A percentile compares a stretch with the other conserved stretches of the same genome.
phyloP scores from a whole-genome alignment of 495 filamentous ascomycete species.

The Penicillium roqueforti region DNA sequence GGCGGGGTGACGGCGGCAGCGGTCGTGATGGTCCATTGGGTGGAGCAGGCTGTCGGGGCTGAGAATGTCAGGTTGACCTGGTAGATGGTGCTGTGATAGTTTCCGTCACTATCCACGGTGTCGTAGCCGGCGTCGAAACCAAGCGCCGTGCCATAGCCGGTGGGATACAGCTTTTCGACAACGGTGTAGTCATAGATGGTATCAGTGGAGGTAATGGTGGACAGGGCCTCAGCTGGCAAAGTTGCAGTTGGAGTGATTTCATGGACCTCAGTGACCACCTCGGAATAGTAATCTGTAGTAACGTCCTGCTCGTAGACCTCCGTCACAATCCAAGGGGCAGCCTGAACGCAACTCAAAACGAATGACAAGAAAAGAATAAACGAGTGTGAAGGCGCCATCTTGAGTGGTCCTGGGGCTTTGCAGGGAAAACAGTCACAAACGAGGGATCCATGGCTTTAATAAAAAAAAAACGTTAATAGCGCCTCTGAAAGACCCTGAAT shows the following conservation, averaged over 20 bases:
- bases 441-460: conserved; percentile 4
- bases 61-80: conserved; percentile 34
- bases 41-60: conserved; percentile 34
- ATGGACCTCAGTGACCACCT: conserved; percentile 15
- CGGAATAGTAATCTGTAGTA: conserved; percentile 12
- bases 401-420: background rate
- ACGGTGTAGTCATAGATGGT: conserved; percentile 23
- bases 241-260: conserved; percentile 25
- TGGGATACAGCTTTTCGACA: conserved; percentile 33
- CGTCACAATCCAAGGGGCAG: conserved; percentile 34
- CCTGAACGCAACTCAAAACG: conserved; percentile 23
- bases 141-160: conserved; percentile 17
- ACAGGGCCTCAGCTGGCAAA: conserved; percentile 29
- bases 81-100: conserved; percentile 25
- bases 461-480: background rate
- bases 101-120: conserved; percentile 5
- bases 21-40: conserved; percentile 29
- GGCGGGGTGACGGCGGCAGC: conserved; percentile 20
- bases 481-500: conserved; percentile 5
- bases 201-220: conserved; percentile 26
- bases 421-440: background rate
- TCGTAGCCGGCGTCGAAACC: conserved; percentile 8
- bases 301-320: conserved; percentile 21
- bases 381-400: conserved; percentile 25
- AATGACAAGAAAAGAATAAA: conserved; percentile 19